These are phyloP conservation scores for Zasmidium citrigriseum DNA, from an alignment of 2,329 filamentous ascomycete species.

Conservation along the genomic window DNA sequence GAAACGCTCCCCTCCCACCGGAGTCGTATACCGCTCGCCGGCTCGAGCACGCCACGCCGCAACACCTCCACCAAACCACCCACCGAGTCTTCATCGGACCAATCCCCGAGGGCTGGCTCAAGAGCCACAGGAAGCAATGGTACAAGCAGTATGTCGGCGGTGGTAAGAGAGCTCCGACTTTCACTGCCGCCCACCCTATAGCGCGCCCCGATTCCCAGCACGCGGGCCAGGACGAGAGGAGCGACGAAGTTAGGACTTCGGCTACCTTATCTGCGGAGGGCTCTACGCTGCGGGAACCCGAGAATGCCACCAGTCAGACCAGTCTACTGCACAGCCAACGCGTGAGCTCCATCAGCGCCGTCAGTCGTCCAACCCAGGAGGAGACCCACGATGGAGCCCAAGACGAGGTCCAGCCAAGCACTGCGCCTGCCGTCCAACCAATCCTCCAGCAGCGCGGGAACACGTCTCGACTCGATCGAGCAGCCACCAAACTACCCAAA, in stretches of 20 bases:
- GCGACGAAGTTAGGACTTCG: slow-evolving; percentile 5
- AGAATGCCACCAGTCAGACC: slow-evolving; percentile 26
- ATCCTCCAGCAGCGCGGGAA: slow-evolving; percentile 12
- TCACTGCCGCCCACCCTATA: slow-evolving; percentile 29
- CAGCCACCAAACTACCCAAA: slow-evolving; percentile 14
- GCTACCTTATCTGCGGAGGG: slow-evolving; percentile 7
- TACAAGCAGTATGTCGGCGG: slow-evolving; percentile 54
- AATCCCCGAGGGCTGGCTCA: slow-evolving; percentile 66
- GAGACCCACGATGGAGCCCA: background rate
- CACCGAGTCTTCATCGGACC: slow-evolving; percentile 66
- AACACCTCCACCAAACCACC: slow-evolving; percentile 63
- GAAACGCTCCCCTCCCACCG: slow-evolving; percentile 23
- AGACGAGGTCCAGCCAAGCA: slow-evolving; percentile 7
- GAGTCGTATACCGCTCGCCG: slow-evolving; percentile 42
- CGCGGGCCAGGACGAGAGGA: background rate
- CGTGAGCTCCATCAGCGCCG: slow-evolving; percentile 11
- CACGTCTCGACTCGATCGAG: slow-evolving; percentile 16
- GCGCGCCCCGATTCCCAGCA: background rate
- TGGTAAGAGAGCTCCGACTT: slow-evolving; percentile 29
- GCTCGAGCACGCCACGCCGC: slow-evolving; percentile 58
- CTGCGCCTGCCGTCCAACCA: slow-evolving; percentile 11
- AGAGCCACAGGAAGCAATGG: slow-evolving; percentile 64
- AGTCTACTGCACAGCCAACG: slow-evolving; percentile 28
- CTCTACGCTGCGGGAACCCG: slow-evolving; percentile 7
- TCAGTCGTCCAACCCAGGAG: background rate